These are phyloP conservation scores for Diaporthe sp. DNA, from an alignment of 2,329 filamentous ascomycete species.

Conservation along the genomic window DNA sequence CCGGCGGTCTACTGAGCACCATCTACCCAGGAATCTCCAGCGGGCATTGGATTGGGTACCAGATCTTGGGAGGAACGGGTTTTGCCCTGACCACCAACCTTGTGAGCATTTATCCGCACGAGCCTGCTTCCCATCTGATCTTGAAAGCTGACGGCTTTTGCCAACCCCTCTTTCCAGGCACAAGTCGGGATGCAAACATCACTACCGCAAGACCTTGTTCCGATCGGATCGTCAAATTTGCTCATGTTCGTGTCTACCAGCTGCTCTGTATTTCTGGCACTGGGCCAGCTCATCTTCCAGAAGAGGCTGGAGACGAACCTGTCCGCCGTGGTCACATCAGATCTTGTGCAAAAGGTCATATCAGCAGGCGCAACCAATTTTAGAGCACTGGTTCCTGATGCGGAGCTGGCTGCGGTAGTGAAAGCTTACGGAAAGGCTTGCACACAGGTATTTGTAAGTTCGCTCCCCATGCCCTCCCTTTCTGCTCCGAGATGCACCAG, in stretches of 20 bases:
- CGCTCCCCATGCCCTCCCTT: no score
- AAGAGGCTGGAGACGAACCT: constrained; percentile 47
- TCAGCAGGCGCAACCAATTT: constrained; percentile 9
- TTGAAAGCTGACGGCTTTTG: background rate
- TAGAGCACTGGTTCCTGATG: background rate
- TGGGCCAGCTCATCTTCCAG: constrained; percentile 58
- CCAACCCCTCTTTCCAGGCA: constrained; percentile 45
- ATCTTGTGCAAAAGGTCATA: background rate
- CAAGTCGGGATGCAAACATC: constrained; percentile 40
- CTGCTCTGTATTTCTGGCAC: constrained; percentile 60
- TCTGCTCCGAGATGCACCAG: background rate
- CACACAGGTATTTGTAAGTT: background rate
- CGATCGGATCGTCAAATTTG: background rate
- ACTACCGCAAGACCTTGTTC: background rate
- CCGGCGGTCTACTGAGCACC: constrained; percentile 54
- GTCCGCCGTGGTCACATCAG: background rate
- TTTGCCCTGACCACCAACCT: constrained; percentile 51
- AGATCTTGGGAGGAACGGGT: constrained; percentile 61
- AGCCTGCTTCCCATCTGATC: background rate
- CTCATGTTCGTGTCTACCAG: constrained; percentile 40
- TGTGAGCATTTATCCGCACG: background rate
- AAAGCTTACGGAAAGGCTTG: background rate
- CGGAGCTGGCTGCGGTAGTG: background rate
- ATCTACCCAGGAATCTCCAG: constrained; percentile 49
- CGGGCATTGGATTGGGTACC: constrained; percentile 61